phyloP scores from a whole-genome alignment of 1,139 yeast species.

The Saccharomycopsis hybrid region DNA sequence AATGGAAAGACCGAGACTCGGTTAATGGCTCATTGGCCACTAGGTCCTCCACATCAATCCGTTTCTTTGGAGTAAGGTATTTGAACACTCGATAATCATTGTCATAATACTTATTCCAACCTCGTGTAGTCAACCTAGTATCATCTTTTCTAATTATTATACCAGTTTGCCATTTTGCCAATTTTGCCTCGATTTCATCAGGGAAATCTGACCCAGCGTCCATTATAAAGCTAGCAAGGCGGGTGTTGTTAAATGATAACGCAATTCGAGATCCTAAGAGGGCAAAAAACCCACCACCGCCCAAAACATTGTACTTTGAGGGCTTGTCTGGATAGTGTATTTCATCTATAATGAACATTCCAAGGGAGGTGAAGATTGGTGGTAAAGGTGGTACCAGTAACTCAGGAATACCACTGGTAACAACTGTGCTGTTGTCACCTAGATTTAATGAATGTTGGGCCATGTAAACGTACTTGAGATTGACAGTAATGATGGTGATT shows the following conservation, averaged over 20 bases:
- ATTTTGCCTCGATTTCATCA: slow-evolving; percentile 33
- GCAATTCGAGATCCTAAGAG: slow-evolving; percentile 66
- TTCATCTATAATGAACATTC: slow-evolving; percentile 91
- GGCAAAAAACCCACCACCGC: slow-evolving; percentile 89
- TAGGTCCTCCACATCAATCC: slow-evolving; percentile 60
- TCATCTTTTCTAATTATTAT: slow-evolving; percentile 46
- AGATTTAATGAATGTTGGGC: too few species aligned
- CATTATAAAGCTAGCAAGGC: slow-evolving; percentile 55
- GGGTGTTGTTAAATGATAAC: slow-evolving; percentile 33
- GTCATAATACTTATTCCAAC: slow-evolving; percentile 67
- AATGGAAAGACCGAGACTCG: slow-evolving; percentile 50
- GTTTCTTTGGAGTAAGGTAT: slow-evolving; percentile 54
- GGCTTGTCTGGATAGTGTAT: slow-evolving; percentile 47
- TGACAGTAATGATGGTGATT: too few species aligned
- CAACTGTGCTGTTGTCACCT: too few species aligned
- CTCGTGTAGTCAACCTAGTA: slow-evolving; percentile 65
- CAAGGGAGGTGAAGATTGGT: slow-evolving; percentile 51
- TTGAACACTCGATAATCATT: slow-evolving; percentile 53
- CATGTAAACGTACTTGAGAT: too few species aligned
- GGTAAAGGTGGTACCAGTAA: background rate
- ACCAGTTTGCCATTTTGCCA: slow-evolving; percentile 60
- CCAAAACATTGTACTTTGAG: slow-evolving; percentile 53
- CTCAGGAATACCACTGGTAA: too few species aligned
- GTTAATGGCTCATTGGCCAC: slow-evolving; percentile 33
- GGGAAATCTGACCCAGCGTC: slow-evolving; percentile 85